phyloP scores from a whole-genome alignment of 1,284 basidiomycete genomes.

The Cerioporus squamosus region DNA sequence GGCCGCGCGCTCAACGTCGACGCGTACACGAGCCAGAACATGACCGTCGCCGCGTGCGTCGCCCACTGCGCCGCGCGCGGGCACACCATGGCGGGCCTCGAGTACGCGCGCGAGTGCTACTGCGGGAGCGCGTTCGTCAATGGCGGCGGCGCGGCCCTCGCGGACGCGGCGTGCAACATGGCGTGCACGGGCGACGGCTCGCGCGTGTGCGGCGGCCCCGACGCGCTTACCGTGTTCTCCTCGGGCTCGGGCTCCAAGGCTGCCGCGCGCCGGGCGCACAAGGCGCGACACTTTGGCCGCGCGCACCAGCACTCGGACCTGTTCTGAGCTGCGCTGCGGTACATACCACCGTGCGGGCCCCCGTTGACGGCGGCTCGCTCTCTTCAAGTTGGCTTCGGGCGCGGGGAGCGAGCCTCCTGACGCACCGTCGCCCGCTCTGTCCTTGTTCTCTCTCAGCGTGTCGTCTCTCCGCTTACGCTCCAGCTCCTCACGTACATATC shows the following conservation, averaged over 20 bases:
- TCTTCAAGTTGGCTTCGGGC: not conserved
- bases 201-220: slow-evolving; percentile 27
- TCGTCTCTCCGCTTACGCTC: slow-evolving; percentile 1
- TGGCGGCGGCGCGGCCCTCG: slow-evolving; percentile 23
- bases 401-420: slow-evolving; percentile 24
- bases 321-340: slow-evolving; percentile 18
- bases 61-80: slow-evolving; percentile 26
- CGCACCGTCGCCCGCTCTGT: slow-evolving; percentile 5
- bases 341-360: too few species aligned
- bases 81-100: slow-evolving; percentile 29
- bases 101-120: slow-evolving; percentile 34
- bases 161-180: slow-evolving; percentile 28
- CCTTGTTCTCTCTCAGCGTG: too few species aligned
- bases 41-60: slow-evolving; percentile 28
- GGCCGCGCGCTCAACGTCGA: slow-evolving; percentile 28
- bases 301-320: slow-evolving; percentile 16
- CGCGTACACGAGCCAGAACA: slow-evolving; percentile 24
- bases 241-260: too few species aligned
- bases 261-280: slow-evolving; percentile 12
- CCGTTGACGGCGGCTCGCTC: slow-evolving; percentile 21
- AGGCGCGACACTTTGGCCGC: slow-evolving; percentile 22
- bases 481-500: not conserved
- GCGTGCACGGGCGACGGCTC: slow-evolving; percentile 23
- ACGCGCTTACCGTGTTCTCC: slow-evolving; percentile 27
- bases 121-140: slow-evolving; percentile 28